Evolutionary conservation across 192 early-diverging fungal genomes (phyloP), one percentile per base, ranked within the genome.

Genomic region (Linnemannia schmuckeri): DNA sequence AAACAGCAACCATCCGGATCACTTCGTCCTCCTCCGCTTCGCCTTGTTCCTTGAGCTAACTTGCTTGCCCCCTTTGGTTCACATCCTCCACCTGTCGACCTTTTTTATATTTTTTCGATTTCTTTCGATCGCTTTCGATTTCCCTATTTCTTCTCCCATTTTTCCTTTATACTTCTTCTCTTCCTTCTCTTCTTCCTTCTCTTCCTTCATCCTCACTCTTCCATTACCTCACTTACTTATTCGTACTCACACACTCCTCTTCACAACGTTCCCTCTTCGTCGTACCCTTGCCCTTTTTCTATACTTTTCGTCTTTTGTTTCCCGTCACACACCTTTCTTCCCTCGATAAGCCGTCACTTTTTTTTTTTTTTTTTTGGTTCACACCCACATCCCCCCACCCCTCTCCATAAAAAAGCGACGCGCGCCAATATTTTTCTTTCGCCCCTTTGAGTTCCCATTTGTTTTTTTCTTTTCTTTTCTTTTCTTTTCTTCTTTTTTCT

Each of bases 71-170:
- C 35, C 20, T 72, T 72, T 49, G 70, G 37, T 42, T 61, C 61
- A 35, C 61, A 66, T 61, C 54, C 54, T 3, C 20, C 27, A 69
- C 35, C 13, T 57, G 30, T 17, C 30, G 55, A 6, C 18, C 30
- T 77, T 38, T 77, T 77, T 35, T 47, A 20, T 69, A 17, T 71
- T 72, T 33, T 68, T 44, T 78, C 47, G 30, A 49, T 20, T 33
- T 10, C 40, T 52, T 22, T 27, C 15, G 8, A 24, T 49, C 68
- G 61, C 18, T 72, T 74, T 74, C 46, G 37, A 15, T 35, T 76
- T 68, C 15, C 10, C 47, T 74, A 44, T 69, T 49, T 70, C 35
- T 44, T 49, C 47, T 38, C 12, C 33, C 49, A 75, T 69, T 37
- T 63, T 61, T 70, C 35, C 20, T 24, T 71, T 41, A 12, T 70